Percentiles rank a stretch among this genome's conserved stretches.
These are phyloP conservation scores for Cryptococcus depauperatus DNA, from an alignment of 1,284 basidiomycete genomes.

Conservation along the genomic window DNA sequence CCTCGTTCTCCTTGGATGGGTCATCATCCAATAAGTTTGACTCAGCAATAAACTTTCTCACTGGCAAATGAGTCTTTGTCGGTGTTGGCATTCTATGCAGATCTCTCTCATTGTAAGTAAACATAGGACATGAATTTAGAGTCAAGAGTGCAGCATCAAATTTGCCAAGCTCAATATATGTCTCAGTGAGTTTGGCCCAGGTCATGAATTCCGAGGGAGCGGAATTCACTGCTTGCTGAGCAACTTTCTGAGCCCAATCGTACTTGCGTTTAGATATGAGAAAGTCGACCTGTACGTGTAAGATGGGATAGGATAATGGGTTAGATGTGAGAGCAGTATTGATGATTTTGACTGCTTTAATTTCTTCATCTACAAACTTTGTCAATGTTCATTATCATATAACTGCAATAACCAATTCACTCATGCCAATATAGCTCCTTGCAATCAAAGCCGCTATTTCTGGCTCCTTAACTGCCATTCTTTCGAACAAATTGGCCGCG, in stretches of 20 bases:
- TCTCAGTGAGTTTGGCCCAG: slow-evolving; percentile 94
- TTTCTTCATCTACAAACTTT: slow-evolving; percentile 73
- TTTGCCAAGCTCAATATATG: slow-evolving; percentile 83
- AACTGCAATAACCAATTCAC: slow-evolving; percentile 51
- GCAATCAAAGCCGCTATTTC: slow-evolving; percentile 86
- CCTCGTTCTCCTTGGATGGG: slow-evolving; percentile 70
- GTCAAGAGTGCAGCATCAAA: slow-evolving; percentile 83
- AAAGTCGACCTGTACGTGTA: slow-evolving; percentile 93
- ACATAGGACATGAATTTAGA: slow-evolving; percentile 98
- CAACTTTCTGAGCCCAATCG: slow-evolving; percentile 87
- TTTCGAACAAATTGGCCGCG: slow-evolving; percentile 92
- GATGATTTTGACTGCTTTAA: slow-evolving; percentile 95
- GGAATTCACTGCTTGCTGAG: slow-evolving; percentile 90
- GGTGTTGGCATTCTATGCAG: slow-evolving; percentile 79
- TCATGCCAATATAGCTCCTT: slow-evolving; percentile 92
- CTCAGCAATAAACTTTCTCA: slow-evolving; percentile 75
- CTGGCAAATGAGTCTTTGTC: slow-evolving; percentile 74
- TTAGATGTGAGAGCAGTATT: slow-evolving; percentile 71
- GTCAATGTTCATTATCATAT: not conserved
- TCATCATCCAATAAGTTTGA: slow-evolving; percentile 53
- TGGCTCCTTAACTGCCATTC: slow-evolving; percentile 72
- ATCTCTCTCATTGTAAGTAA: slow-evolving; percentile 96
- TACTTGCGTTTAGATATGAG: slow-evolving; percentile 66
- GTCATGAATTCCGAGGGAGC: slow-evolving; percentile 97
- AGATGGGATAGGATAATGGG: slow-evolving; percentile 84